These are phyloP conservation scores for Plantago elongata DNA, from an alignment of 257 asterid species.

Conservation along the genomic window DNA sequence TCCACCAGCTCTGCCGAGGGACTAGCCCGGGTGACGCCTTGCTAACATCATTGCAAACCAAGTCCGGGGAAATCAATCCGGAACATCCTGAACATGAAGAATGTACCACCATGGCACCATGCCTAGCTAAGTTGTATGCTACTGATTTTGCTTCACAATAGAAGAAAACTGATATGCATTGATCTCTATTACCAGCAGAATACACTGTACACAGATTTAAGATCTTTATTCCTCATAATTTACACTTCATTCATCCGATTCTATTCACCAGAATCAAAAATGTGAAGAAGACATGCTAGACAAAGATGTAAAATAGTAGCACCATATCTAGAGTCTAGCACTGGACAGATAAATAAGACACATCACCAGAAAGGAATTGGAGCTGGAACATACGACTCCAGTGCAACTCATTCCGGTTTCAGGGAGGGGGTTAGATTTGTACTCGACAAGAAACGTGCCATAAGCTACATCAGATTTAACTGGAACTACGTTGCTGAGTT, in stretches of 20 bases:
- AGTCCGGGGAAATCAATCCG: no score
- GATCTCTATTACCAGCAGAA: background rate
- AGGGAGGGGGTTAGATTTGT: background rate
- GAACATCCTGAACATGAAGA: no score
- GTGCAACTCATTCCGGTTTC: background rate
- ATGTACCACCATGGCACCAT: no score
- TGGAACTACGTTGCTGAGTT: constrained; percentile 12
- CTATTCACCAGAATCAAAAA: background rate
- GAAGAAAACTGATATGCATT: no score
- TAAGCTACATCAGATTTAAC: constrained; percentile 12
- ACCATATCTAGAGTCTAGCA: no score
- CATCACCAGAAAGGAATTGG: background rate
- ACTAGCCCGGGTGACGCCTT: no score
- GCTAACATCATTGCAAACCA: no score
- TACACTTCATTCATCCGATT: background rate
- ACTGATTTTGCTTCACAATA: no score
- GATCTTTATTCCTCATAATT: no score
- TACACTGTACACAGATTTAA: background rate
- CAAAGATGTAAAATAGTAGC: background rate
- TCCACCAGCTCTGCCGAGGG: no score
- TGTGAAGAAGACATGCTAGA: background rate
- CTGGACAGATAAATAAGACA: no score
- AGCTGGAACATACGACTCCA: background rate
- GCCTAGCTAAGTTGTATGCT: no score
- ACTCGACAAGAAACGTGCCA: background rate